Base-by-base conservation (phyloP, 202 grass and related monocot genomes). In the Alloteropsis angusta region DNA sequence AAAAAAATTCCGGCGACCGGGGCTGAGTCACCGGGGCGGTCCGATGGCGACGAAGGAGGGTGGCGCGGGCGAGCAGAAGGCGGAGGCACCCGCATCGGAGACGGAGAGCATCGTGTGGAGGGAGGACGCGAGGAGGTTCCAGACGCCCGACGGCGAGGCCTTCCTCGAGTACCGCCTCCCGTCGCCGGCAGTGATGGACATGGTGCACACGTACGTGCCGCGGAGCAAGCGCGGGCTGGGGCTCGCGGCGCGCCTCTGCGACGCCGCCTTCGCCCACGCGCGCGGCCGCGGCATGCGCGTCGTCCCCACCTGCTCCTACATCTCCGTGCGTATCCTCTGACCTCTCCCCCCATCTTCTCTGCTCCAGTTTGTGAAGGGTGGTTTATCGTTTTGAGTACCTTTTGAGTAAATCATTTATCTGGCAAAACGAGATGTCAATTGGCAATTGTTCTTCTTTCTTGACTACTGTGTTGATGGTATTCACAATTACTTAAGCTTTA, bases 161-260 rank as follows among this genome's bases (percentile, higher is more conserved):
- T 94, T 78, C 83, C 87, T 97, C 21, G 49, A 90, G 72, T 94
- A 94, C 87, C 81, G 52, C 66, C 71, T 94, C 85, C 47, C 60
- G 46, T 55, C 69, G 60, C 26, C 74, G 53, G 68, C 68, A 53
- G 85, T 52, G 77, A 97, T 94, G 89, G 89, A 94, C 74, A 81
- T 94, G 91, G 83, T 85, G 68, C 95, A 97, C 83, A 94, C 91
- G 14, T 97, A 81, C 80, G 87, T 97, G 54, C 91, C 89, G 2
- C 46, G 74, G 25, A 93, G 89, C 70, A 97, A 92, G 85, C 91
- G 91, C 6, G 87, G 94, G 68, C 70, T 56, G 85, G 94, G 94
- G 6, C 80, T 97, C 70, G 91, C 89, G 7, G 87, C 87, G 35
- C 92, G 76, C 22, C 95, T 97, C 46, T 90, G 87, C 74, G 85